A percentile compares a stretch with the other conserved stretches of the same genome.
Evolutionary conservation across 164 flowering plant species (phyloP).

Genomic region (Akebia trifoliata): DNA sequence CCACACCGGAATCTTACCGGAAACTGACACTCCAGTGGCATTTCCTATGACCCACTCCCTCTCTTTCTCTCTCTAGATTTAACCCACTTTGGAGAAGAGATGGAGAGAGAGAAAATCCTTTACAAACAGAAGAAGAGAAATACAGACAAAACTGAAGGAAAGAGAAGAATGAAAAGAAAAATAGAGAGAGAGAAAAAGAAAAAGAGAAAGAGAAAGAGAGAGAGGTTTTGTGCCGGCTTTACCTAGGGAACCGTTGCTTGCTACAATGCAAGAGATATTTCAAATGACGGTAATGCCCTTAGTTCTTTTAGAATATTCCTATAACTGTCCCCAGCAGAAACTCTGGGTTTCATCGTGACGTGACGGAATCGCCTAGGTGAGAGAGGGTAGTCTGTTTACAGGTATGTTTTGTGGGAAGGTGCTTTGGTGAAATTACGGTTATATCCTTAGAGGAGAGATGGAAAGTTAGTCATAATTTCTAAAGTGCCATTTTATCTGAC

Average conservation of each 20-base stretch:
- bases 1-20: constrained; percentile 14
- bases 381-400: background rate
- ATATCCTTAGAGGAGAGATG: background rate
- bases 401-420: background rate
- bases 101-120: background rate
- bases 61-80: constrained; percentile 2
- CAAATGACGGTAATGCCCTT: constrained; percentile 25
- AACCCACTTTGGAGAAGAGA: background rate
- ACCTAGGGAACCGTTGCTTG: constrained; percentile 38
- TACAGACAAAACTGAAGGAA: background rate
- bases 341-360: constrained; percentile 34
- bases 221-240: constrained; percentile 25
- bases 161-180: background rate
- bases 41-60: constrained; percentile 18
- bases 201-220: background rate
- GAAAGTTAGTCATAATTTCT: too few species aligned
- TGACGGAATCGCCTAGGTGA: constrained; percentile 38
- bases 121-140: constrained; percentile 10
- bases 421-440: too few species aligned
- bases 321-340: background rate
- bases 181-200: constrained; percentile 6
- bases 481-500: constrained; percentile 3
- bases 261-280: constrained; percentile 4
- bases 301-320: background rate
- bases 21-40: constrained; percentile 16